phyloP scores from a whole-genome alignment of 2,329 filamentous ascomycete genomes.

The Diplodia intermedia region DNA sequence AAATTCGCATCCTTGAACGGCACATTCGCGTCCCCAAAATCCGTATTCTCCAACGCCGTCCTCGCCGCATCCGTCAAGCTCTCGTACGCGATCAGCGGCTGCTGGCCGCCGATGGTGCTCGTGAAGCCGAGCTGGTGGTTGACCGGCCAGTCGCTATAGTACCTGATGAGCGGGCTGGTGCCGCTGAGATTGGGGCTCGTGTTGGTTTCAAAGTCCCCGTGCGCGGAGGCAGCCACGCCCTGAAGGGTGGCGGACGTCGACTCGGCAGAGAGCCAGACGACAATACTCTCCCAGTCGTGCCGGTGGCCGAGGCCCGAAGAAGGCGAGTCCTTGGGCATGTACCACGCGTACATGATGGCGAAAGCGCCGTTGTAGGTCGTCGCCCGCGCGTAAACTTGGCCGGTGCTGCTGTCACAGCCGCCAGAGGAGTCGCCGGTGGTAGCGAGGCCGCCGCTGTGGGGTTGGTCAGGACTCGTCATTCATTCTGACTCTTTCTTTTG shows the following conservation, averaged over 20 bases:
- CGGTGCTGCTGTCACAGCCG: slow-evolving; percentile 54
- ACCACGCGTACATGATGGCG: slow-evolving; percentile 63
- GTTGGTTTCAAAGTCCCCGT: slow-evolving; percentile 57
- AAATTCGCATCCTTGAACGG: slow-evolving; percentile 59
- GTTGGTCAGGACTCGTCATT: background rate
- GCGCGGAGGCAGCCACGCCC: slow-evolving; percentile 61
- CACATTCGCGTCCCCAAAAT: slow-evolving; percentile 57
- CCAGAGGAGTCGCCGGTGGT: slow-evolving; percentile 49
- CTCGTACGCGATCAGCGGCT: slow-evolving; percentile 59
- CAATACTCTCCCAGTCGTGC: slow-evolving; percentile 64
- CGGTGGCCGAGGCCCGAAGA: slow-evolving; percentile 57
- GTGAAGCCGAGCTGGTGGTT: slow-evolving; percentile 57
- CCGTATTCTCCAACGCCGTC: slow-evolving; percentile 53
- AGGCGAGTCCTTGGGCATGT: slow-evolving; percentile 58
- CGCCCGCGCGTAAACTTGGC: slow-evolving; percentile 60
- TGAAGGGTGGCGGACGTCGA: slow-evolving; percentile 52
- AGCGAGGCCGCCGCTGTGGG: slow-evolving; percentile 52
- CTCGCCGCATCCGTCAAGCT: slow-evolving; percentile 54
- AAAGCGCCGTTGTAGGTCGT: slow-evolving; percentile 51
- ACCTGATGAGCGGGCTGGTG: slow-evolving; percentile 56
- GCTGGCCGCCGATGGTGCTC: slow-evolving; percentile 50
- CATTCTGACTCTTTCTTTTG: background rate
- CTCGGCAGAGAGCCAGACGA: slow-evolving; percentile 58
- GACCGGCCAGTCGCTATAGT: slow-evolving; percentile 57
- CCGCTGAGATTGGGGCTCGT: slow-evolving; percentile 53